Conservation (phyloP, 1,284 basidiomycete species). For the Naganishia albida region DNA sequence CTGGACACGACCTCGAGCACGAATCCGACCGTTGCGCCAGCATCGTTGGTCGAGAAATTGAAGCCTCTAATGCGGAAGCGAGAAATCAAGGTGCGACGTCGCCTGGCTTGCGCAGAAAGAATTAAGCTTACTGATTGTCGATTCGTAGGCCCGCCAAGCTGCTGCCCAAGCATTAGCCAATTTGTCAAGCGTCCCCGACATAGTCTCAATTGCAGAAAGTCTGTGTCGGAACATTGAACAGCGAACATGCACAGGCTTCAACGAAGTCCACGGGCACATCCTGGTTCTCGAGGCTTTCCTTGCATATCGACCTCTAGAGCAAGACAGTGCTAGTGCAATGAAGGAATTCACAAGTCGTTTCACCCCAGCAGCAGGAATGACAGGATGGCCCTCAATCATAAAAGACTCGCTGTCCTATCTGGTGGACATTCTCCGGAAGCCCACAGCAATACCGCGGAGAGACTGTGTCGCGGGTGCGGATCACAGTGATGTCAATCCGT, state of each 20-base stretch:
- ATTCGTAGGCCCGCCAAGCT: constrained; percentile 46
- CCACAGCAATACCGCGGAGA: not conserved
- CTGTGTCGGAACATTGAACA: constrained; percentile 9
- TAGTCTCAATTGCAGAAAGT: constrained; percentile 13
- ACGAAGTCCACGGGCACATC: constrained; percentile 44
- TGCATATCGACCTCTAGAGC: constrained; percentile 17
- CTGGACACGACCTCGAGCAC: constrained; percentile 6
- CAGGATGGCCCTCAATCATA: constrained; percentile 1
- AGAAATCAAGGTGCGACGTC: constrained; percentile 38
- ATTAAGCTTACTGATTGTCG: constrained; percentile 8
- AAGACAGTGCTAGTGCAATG: not conserved
- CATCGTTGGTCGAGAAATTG: constrained; percentile 37
- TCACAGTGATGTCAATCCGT: not conserved
- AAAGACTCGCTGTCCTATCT: not conserved
- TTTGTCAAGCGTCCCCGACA: constrained; percentile 34
- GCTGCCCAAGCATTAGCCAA: constrained; percentile 50
- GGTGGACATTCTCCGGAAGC: not conserved
- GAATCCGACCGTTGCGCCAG: constrained; percentile 17
- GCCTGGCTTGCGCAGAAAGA: not conserved
- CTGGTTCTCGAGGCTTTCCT: constrained; percentile 41
- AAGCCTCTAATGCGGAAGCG: constrained; percentile 6
- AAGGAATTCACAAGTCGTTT: not conserved
- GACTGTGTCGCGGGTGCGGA: not conserved
- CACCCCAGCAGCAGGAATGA: not conserved
- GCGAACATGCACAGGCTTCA: constrained; percentile 30